These are phyloP conservation scores for Phallus indusiatus DNA, from an alignment of 768 basidiomycete species.

Conservation along the genomic window DNA sequence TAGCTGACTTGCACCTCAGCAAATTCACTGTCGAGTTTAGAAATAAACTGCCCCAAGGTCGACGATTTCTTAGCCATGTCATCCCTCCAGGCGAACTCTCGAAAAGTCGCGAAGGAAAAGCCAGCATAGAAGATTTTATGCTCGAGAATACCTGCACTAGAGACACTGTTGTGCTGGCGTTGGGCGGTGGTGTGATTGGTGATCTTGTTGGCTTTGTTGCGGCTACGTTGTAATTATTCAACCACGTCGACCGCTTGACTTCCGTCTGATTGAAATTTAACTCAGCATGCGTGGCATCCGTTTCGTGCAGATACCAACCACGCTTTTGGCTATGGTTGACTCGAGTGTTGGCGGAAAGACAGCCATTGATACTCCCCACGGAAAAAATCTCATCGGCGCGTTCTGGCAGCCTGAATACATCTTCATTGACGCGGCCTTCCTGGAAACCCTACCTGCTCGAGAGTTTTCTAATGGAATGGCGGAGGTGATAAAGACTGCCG, in stretches of 20 bases:
- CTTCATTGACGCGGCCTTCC: conserved; percentile 94
- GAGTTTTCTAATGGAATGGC: conserved; percentile 99
- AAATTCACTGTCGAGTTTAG: conserved; percentile 61
- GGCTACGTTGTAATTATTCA: conserved; percentile 76
- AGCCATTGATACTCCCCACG: conserved; percentile 96
- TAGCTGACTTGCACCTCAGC: conserved; percentile 70
- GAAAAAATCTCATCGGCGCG: conserved; percentile 96
- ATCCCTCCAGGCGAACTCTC: conserved; percentile 89
- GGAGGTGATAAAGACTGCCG: conserved; percentile 98
- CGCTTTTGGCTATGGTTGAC: conserved; percentile 96
- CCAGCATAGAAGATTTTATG: conserved; percentile 88
- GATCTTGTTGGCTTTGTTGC: conserved; percentile 96
- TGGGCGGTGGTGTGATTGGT: conserved; percentile 96
- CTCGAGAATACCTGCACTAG: conserved; percentile 81
- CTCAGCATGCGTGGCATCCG: conserved; percentile 92
- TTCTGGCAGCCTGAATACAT: conserved; percentile 98
- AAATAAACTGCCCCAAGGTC: conserved; percentile 13
- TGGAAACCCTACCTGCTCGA: conserved; percentile 82
- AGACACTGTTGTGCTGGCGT: conserved; percentile 85
- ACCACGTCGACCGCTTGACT: background rate
- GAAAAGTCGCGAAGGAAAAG: conserved; percentile 88
- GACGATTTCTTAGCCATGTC: conserved; percentile 65
- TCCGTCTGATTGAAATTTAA: background rate
- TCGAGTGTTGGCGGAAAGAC: conserved; percentile 97
- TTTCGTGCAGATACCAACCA: conserved; percentile 94